These are phyloP conservation scores for Sporisorium scitamineum DNA, from an alignment of 1,284 basidiomycete genomes.

Conservation along the genomic window DNA sequence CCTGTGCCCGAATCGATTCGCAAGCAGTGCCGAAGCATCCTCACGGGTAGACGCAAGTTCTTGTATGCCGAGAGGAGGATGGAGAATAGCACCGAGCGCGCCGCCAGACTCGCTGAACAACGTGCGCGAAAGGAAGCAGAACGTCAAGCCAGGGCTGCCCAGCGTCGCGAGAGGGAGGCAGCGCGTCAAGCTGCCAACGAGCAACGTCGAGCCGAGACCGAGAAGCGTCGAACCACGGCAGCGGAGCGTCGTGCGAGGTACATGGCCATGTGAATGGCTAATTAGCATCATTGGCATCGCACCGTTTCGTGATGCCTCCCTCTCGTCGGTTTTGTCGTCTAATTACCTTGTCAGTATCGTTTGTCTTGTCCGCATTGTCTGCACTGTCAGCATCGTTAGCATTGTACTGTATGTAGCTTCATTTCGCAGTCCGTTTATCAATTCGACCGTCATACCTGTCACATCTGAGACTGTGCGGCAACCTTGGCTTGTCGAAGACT, in stretches of 20 bases:
- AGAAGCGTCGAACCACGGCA: background rate
- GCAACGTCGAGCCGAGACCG: background rate
- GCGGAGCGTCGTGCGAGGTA: background rate
- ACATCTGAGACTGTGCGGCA: too few relatives aligned
- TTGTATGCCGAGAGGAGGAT: background rate
- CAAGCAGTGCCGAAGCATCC: background rate
- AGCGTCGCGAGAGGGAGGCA: background rate
- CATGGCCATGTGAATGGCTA: too few relatives aligned
- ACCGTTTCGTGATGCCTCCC: too few relatives aligned
- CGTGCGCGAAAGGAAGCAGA: background rate
- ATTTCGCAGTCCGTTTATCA: too few relatives aligned
- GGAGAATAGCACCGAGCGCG: conserved; percentile 1
- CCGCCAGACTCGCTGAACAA: background rate
- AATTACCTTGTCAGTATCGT: too few relatives aligned
- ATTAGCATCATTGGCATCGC: too few relatives aligned
- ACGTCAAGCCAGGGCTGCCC: background rate
- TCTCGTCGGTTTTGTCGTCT: too few relatives aligned
- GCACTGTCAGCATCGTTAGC: too few relatives aligned
- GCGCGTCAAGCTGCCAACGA: conserved; percentile 5
- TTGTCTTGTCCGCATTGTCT: too few relatives aligned
- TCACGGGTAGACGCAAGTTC: background rate
- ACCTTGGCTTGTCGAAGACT: too few relatives aligned
- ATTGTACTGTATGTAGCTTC: too few relatives aligned
- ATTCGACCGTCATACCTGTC: too few relatives aligned
- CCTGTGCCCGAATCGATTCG: background rate